Base-by-base conservation (phyloP, 192 early-diverging fungal species). In the Umbelopsis ramanniana region DNA sequence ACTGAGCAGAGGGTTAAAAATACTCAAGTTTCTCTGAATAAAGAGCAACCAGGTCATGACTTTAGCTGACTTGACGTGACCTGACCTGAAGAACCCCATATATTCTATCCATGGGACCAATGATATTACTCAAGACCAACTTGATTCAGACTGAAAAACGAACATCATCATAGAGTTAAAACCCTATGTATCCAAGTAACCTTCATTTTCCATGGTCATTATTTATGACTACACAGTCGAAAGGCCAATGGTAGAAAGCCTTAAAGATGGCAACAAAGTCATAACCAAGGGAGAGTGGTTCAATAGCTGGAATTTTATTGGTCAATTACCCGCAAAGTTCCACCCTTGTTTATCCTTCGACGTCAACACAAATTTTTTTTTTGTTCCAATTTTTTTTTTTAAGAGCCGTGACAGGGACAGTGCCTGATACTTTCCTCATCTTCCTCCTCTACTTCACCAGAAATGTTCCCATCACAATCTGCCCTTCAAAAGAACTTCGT, bases 401-500 rank as follows among this genome's bases (percentile, higher is more conserved):
- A 21, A 21, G 48, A 37, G 11, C 57, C 33, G 23, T 29, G 33
- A 29, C 57, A 63, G 33, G 14, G 53, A 22, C 6, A 10, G 53
- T 54, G 11, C 53, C 53, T 54, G 53, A 54, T 54, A 23, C 26
- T 69, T 68, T 37, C 68, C 24, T 69, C 43, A 24, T 69, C 72
- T 73, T 66, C 50, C 24, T 50, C 68, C 63, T 26, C 33, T 37
- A 69, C 29, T 46, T 46, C 22, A 63, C 35, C 19, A 66, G 63
- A 66, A 55, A 76, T 78, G 77, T 78, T 74, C 73, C 77, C 77
- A 26, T 69, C 67, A 43, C 72, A 78, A 73, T 68, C 68, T 24
- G 47, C 69, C 76, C 46, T 78, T 15, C 73, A 78, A 69, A 78
- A 78, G 72, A 78, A 66, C 77, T 76, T 76, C 46, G 60, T 75